These are phyloP conservation scores for Geoglossum cookeanum DNA, from an alignment of 2,329 filamentous ascomycete species.

Conservation along the genomic window DNA sequence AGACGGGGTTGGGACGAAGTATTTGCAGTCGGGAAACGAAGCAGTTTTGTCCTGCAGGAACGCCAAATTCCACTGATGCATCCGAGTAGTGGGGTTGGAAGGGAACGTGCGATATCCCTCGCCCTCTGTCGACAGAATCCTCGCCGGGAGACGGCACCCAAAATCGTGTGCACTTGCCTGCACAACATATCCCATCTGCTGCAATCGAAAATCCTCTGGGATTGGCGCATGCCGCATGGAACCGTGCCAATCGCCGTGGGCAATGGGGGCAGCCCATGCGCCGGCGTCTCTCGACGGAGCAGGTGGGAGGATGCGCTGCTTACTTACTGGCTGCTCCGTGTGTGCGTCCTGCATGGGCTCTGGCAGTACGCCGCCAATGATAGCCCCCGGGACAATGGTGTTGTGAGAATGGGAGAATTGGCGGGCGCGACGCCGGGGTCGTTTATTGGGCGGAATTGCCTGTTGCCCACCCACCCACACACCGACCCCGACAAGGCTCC, in stretches of 20 bases:
- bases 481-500: not conserved
- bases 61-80: not conserved
- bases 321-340: not conserved
- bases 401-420: not conserved
- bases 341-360: not conserved
- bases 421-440: not conserved
- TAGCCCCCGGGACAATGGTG: not conserved
- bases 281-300: not conserved
- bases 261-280: not conserved
- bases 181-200: not conserved
- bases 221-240: too few relatives aligned
- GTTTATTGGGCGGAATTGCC: not conserved
- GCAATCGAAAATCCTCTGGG: not conserved
- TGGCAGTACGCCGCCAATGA: not conserved
- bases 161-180: not conserved
- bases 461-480: not conserved
- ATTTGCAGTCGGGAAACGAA: not conserved
- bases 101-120: not conserved
- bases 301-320: not conserved
- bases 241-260: too few relatives aligned
- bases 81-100: not conserved
- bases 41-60: not conserved
- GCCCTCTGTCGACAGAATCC: not conserved
- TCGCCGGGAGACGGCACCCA: not conserved
- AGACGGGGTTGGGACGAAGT: not conserved